Evolutionary conservation across 345 rosid species (phyloP), one percentile per base, ranked within the genome.

Genomic region (Eucalyptus shirleyi): DNA sequence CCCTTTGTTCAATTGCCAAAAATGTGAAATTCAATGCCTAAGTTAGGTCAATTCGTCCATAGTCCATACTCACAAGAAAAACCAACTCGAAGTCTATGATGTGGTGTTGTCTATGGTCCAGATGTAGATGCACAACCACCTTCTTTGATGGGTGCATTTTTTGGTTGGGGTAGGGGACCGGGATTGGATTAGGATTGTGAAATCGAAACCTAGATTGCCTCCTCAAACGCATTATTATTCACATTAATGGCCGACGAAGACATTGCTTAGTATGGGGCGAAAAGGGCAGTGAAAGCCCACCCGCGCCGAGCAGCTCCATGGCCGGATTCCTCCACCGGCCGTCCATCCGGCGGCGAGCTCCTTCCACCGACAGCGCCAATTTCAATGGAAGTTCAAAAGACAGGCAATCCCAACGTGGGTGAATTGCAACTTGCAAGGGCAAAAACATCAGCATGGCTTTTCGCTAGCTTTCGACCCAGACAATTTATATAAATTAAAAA

Each of bases 31-130:
- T 34, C 4, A 1, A 4, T 32, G 80, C 9, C 80, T 16, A 8
- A 32, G 4, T 56, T 34, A 19, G 23, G 82, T 72, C 82, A 10
- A 69, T 34, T 34, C 40, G 9, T 10, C 15, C 45, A 21, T 3
- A 7, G 10, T n/a, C 37, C 28, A 6, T 21, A 3, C 28, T 15
- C 83, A 21, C 8, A 21, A 40, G 16, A 77, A 23, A 21, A 40
- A 40, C 13, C 7, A 44, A 77, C 30, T 40, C 47, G 4, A 77
- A 6, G 30, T 42, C 85, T 37, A 3, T 21, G 45, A 21, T 37
- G 15, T 2, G 40, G 37, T 0, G 28, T 21, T 21, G 45, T 1
- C 47, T 24, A 6, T 21, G 28, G 16, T 9, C 45, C 3, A 4
- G 30, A 77, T 6, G 30, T 40, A 40, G 30, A 21, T 40, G 7